phyloP scores from a whole-genome alignment of 1,284 basidiomycete species.

The Ustilago xerochloae region DNA sequence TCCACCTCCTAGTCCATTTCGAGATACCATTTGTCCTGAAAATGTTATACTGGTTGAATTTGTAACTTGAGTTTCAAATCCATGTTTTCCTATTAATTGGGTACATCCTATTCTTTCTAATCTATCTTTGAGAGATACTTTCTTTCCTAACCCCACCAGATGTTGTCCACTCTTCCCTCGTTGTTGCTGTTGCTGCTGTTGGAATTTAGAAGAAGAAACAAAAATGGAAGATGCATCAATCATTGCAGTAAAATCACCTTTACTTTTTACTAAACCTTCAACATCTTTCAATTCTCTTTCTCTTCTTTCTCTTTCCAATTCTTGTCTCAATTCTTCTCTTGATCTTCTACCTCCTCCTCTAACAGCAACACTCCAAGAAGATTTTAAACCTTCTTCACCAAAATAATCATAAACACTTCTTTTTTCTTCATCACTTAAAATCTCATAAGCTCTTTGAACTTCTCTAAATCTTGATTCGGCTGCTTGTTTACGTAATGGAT shows the following conservation, averaged over 20 bases:
- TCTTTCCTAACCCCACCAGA: slow-evolving; percentile 2
- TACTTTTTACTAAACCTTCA: slow-evolving; percentile 72
- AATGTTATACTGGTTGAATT: slow-evolving; percentile 38
- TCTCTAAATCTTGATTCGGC: slow-evolving; percentile 78
- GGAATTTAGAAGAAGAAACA: slow-evolving; percentile 78
- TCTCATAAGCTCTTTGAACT: slow-evolving; percentile 79
- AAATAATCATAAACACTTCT: slow-evolving; percentile 82
- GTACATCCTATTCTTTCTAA: slow-evolving; percentile 47
- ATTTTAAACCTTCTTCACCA: slow-evolving; percentile 75
- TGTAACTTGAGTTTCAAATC: slow-evolving; percentile 62
- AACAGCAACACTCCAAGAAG: slow-evolving; percentile 70
- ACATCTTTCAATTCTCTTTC: slow-evolving; percentile 71
- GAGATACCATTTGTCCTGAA: slow-evolving; percentile 69
- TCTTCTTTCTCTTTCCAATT: slow-evolving; percentile 71
- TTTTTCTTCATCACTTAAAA: slow-evolving; percentile 79
- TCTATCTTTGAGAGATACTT: slow-evolving; percentile 43
- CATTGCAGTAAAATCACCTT: slow-evolving; percentile 69
- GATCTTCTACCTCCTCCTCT: slow-evolving; percentile 71
- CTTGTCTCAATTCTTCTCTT: slow-evolving; percentile 74
- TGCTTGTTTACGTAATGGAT: slow-evolving; percentile 73
- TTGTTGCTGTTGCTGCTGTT: slow-evolving; percentile 73
- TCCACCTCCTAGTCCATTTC: slow-evolving; percentile 70
- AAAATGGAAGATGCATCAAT: slow-evolving; percentile 65
- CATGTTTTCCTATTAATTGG: slow-evolving; percentile 63
- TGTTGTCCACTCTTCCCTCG: slow-evolving; percentile 72